Evolutionary conservation across 768 basidiomycete species (phyloP), one percentile per base, ranked within the genome.

Genomic region (Gymnopilus junonius): DNA sequence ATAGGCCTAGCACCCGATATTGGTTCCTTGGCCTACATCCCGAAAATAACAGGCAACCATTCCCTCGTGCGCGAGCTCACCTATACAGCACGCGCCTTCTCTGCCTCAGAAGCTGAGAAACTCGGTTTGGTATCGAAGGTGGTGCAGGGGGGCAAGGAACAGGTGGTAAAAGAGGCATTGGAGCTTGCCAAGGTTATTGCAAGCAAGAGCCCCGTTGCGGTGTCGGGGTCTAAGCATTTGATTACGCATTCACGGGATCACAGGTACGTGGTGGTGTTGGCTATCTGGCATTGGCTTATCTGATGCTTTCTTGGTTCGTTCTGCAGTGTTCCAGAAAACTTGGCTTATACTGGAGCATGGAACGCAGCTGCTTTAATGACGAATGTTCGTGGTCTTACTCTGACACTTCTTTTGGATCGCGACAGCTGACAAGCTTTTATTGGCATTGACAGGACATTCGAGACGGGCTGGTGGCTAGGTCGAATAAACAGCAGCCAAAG

Each of bases 1-100:
- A 83, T 95, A 23, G 94, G 92, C 0, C 80, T 96, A 1, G 94
- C 95, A 3, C 90, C 94, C 1, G 94, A 96, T 71, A 87, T 95
- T 37, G 95, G 95, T 1, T 87, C 92, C 0, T 85, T 96, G 5
- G 92, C 94, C 2, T 87, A 88, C 54, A 78, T 95, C 12, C 92
- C 92, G 0, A 92, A 93, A 69, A 82, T 92, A 48, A 83, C 85
- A 0, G 91, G 87, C 0, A 94, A 93, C 75, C 81, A 85, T 32
- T 92, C 90, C 1, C 80, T 90, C 17, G 76, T 87, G 2, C 82
- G 85, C 50, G 94, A 97, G 72, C 80, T 95, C 7, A 88, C 91
- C 0, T 87, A 92, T 68, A 92, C 92, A 0, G 88, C 85, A 1
- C 81, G 91, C 3, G 74, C 76, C 15, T 96, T 97, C 74, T 78